These are phyloP conservation scores for Aspergillus sp. DNA, from an alignment of 2,329 filamentous ascomycete species.

Conservation along the genomic window DNA sequence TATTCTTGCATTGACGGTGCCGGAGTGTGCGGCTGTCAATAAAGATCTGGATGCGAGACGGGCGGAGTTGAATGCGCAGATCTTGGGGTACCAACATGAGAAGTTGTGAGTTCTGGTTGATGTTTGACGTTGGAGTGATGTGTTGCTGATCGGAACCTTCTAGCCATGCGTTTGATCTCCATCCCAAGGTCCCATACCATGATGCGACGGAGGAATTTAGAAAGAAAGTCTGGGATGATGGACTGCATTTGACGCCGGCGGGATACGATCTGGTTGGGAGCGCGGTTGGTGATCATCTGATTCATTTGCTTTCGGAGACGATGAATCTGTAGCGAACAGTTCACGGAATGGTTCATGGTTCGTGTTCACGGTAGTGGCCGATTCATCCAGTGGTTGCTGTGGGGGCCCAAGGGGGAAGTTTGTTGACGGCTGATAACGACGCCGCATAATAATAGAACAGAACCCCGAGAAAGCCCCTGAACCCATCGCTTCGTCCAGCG, in stretches of 20 bases:
- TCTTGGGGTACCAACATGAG: slow-evolving; percentile 48
- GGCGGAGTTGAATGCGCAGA: slow-evolving; percentile 52
- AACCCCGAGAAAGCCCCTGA: not conserved
- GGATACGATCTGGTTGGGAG: slow-evolving; percentile 64
- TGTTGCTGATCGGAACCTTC: slow-evolving; percentile 2
- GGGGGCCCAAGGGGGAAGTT: slow-evolving; percentile 11
- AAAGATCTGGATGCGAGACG: slow-evolving; percentile 36
- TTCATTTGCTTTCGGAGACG: slow-evolving; percentile 18
- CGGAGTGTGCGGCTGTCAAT: slow-evolving; percentile 45
- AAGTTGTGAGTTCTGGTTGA: slow-evolving; percentile 51
- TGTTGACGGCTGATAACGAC: slow-evolving; percentile 16
- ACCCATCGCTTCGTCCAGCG: not conserved
- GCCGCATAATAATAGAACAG: too few relatives aligned
- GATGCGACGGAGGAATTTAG: slow-evolving; percentile 47
- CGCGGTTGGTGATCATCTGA: slow-evolving; percentile 53
- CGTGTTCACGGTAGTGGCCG: not conserved
- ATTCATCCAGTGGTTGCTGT: slow-evolving; percentile 18
- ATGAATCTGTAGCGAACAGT: not conserved
- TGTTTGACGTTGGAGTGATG: not conserved
- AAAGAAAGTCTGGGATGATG: slow-evolving; percentile 59
- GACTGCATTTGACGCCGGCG: slow-evolving; percentile 55
- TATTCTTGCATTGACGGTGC: slow-evolving; percentile 63
- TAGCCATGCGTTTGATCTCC: slow-evolving; percentile 58
- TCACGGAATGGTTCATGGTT: not conserved
- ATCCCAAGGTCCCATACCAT: slow-evolving; percentile 54